Conservation (phyloP, 2,329 filamentous ascomycete species). For the Phyllosticta ampelicida region DNA sequence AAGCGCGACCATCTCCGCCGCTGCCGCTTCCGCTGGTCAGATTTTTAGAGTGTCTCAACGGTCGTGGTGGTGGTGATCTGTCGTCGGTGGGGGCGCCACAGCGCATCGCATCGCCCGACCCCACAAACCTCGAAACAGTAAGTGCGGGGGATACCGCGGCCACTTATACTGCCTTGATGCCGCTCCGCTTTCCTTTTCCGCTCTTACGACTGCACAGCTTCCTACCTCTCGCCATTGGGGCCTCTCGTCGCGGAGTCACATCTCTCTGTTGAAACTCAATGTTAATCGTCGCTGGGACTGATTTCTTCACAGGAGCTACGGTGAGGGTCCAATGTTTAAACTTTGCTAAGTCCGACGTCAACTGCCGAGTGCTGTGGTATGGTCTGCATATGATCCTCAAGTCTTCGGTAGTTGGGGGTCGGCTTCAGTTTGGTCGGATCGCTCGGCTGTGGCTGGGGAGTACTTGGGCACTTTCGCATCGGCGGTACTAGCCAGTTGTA, state of each 20-base stretch:
- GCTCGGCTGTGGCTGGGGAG: not conserved
- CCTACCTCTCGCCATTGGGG: not conserved
- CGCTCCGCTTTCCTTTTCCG: too few species aligned
- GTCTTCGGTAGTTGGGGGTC: slow-evolving; percentile 7
- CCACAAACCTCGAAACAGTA: not conserved
- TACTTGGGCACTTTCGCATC: not conserved
- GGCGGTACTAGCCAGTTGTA: too few species aligned
- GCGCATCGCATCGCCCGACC: not conserved
- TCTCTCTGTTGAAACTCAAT: too few species aligned
- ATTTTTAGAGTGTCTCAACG: not conserved
- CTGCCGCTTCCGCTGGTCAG: not conserved
- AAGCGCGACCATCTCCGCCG: not conserved
- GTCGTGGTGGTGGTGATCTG: not conserved
- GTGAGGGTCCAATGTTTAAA: too few species aligned
- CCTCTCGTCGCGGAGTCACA: not conserved
- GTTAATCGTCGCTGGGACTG: too few species aligned
- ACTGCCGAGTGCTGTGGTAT: slow-evolving; percentile 4
- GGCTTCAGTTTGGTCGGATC: not conserved
- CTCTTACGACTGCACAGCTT: too few species aligned
- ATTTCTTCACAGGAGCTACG: too few species aligned
- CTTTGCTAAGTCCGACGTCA: not conserved
- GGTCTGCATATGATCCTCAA: slow-evolving; percentile 2
- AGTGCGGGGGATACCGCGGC: not conserved
- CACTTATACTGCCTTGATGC: too few species aligned
- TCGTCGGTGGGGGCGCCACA: not conserved